Evolutionary conservation across 2,329 filamentous ascomycete species (phyloP).

Genomic region (Anisogramma anomala): DNA sequence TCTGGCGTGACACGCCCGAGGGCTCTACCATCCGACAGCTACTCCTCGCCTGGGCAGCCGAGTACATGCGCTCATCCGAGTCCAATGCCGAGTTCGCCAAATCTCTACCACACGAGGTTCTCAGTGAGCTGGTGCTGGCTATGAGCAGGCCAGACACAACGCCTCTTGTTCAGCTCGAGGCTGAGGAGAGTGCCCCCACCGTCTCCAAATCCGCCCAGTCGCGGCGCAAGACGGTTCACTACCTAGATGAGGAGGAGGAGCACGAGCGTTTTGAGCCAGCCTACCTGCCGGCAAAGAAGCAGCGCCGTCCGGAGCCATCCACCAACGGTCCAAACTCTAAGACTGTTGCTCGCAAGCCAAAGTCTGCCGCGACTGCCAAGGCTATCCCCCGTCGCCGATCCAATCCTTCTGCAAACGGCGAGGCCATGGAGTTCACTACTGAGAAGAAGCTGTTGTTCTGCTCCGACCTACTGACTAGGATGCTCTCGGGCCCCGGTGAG

Average conservation of each 20-base stretch:
- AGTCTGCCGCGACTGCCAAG: constrained; percentile 17
- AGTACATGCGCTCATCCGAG: constrained; percentile 49
- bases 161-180: constrained; percentile 23
- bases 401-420: constrained; percentile 18
- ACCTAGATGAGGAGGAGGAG: constrained; percentile 31
- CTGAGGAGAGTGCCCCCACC: constrained; percentile 12
- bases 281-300: constrained; percentile 26
- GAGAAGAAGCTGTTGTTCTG: constrained; percentile 46
- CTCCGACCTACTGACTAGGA: constrained; percentile 43
- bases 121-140: constrained; percentile 50
- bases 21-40: constrained; percentile 48
- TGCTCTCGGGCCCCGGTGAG: constrained; percentile 50
- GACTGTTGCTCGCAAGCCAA: constrained; percentile 9
- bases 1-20: constrained; percentile 51
- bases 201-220: constrained; percentile 13
- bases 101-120: constrained; percentile 48
- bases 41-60: constrained; percentile 49
- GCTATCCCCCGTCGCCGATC: constrained; percentile 22
- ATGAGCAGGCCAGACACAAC: constrained; percentile 44
- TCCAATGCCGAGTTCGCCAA: constrained; percentile 46
- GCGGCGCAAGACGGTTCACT: constrained; percentile 37
- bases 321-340: constrained; percentile 17
- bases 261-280: constrained; percentile 26
- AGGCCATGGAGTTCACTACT: constrained; percentile 22
- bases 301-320: constrained; percentile 28